Conservation (phyloP, 306 rosid genomes). For the Vicia faba region DNA sequence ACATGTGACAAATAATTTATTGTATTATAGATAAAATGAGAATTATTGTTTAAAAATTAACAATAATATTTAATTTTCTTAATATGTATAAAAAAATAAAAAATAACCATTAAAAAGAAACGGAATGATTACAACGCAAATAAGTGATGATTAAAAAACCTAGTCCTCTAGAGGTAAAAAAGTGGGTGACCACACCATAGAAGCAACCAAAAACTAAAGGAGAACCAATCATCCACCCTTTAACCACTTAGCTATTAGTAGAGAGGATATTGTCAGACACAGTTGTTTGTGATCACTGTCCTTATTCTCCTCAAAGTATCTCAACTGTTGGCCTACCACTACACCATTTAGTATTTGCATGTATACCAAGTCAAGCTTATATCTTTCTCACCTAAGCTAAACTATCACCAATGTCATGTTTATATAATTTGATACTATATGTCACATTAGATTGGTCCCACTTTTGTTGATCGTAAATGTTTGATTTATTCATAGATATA, state of each 20-base stretch:
- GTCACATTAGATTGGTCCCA: slow-evolving; percentile 49
- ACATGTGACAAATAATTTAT: too few relatives aligned
- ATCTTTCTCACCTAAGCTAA: slow-evolving; percentile 48
- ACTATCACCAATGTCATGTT: slow-evolving; percentile 32
- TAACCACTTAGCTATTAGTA: slow-evolving; percentile 54
- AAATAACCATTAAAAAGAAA: too few relatives aligned
- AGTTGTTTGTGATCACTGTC: slow-evolving; percentile 43
- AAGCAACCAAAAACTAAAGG: slow-evolving; percentile 36
- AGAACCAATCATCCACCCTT: slow-evolving; percentile 40
- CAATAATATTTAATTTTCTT: too few relatives aligned
- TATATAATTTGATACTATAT: slow-evolving; percentile 27
- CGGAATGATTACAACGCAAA: slow-evolving; percentile 4
- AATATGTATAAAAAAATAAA: too few relatives aligned
- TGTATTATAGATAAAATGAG: too few relatives aligned
- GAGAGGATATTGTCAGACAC: slow-evolving; percentile 47
- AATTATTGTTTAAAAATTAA: too few relatives aligned
- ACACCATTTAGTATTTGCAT: slow-evolving; percentile 40
- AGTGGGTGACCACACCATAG: slow-evolving; percentile 48
- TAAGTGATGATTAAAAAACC: slow-evolving; percentile 10
- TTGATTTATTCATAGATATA: slow-evolving; percentile 28
- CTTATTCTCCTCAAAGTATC: slow-evolving; percentile 46
- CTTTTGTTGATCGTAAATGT: slow-evolving; percentile 28
- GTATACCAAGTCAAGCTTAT: slow-evolving; percentile 48
- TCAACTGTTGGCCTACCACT: slow-evolving; percentile 65
- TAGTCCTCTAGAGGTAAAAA: slow-evolving; percentile 25